Evolutionary conservation across 768 basidiomycete species (phyloP).

Genomic region (Suillus ampliporus): DNA sequence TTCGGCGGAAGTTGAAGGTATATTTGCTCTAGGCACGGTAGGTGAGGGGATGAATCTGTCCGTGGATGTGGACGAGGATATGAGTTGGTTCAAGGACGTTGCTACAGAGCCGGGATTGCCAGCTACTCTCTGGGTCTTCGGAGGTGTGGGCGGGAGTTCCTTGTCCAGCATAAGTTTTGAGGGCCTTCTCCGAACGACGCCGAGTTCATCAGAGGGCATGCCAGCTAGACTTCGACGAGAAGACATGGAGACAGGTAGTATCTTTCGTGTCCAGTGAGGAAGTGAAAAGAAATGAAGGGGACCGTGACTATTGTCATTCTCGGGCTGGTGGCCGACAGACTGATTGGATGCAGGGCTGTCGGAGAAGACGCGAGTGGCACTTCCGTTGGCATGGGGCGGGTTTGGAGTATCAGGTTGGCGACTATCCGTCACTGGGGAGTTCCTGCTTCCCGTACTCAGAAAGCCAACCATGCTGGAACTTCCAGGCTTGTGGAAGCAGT

Average conservation of each 20-base stretch:
- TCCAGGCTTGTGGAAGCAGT: not conserved
- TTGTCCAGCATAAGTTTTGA: conserved; percentile 40
- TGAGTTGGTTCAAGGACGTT: not conserved
- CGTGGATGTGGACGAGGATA: not conserved
- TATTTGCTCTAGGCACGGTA: not conserved
- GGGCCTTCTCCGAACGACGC: conserved; percentile 24
- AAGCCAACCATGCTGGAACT: conserved; percentile 42
- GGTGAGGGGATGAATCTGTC: not conserved
- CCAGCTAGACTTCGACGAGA: conserved; percentile 37
- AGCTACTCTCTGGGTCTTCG: conserved; percentile 28
- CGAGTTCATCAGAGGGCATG: conserved; percentile 29
- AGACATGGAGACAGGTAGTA: conserved; percentile 36
- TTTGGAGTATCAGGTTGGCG: conserved; percentile 30
- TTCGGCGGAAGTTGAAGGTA: conserved; percentile 26
- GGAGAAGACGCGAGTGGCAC: conserved; percentile 42
- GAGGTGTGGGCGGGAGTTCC: conserved; percentile 56
- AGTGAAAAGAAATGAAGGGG: conserved; percentile 64
- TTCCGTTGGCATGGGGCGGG: conserved; percentile 42
- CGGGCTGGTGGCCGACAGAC: conserved; percentile 43
- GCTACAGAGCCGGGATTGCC: not conserved
- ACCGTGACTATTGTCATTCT: conserved; percentile 43
- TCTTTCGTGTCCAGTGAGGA: conserved; percentile 67
- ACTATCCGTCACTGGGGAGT: conserved; percentile 33
- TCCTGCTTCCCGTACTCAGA: conserved; percentile 43
- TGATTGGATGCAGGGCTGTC: conserved; percentile 57